Conservation (phyloP, 805 yeast species). For the Saccharomyces kudriavzevii region DNA sequence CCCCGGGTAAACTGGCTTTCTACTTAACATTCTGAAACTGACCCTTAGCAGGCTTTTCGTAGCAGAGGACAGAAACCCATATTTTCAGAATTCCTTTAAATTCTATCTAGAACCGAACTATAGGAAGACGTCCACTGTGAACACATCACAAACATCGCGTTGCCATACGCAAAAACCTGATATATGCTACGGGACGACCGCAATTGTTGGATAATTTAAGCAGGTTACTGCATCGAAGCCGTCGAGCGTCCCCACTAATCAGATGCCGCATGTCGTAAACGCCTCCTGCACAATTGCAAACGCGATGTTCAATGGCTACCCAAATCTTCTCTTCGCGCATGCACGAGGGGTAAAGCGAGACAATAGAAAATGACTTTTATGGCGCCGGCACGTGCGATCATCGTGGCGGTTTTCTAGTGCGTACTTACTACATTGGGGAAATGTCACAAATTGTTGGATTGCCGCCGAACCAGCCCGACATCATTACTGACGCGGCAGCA, state of each 20-base stretch:
- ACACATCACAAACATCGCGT: not conserved
- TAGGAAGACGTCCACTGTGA: not conserved
- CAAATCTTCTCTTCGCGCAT: not conserved
- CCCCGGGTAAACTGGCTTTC: not conserved
- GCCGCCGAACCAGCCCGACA: not conserved
- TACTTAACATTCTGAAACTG: too few relatives aligned
- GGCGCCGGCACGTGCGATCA: not conserved
- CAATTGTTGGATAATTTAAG: not conserved
- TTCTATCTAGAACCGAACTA: not conserved
- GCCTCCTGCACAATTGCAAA: not conserved
- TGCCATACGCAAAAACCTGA: not conserved
- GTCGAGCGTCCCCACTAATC: not conserved
- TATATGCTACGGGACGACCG: not conserved
- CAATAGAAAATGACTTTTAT: not conserved
- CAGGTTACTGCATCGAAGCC: not conserved
- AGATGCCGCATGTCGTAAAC: not conserved
- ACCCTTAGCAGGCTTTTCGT: too few relatives aligned
- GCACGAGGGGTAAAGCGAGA: not conserved
- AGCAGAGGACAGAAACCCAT: too few relatives aligned
- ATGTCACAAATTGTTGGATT: not conserved
- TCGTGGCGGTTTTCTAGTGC: not conserved
- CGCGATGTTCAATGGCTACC: not conserved
- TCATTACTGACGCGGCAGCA: not conserved
- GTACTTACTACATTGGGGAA: too few relatives aligned
- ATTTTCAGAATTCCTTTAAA: not conserved